Evolutionary conservation across 1,284 basidiomycete species (phyloP).

Genomic region (Baeospora myosura): DNA sequence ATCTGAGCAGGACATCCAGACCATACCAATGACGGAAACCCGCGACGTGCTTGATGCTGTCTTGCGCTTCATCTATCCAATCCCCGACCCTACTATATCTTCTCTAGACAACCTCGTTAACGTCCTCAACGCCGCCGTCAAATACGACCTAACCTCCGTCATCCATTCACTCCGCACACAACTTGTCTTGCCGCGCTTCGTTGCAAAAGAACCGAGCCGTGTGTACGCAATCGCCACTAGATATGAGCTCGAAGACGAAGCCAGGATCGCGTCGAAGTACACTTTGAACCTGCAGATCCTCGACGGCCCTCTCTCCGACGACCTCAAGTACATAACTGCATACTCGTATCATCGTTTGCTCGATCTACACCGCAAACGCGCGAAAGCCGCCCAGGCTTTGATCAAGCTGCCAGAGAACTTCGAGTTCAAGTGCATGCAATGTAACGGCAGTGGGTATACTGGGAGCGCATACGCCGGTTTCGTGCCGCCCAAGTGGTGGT

Average conservation of each 20-base stretch:
- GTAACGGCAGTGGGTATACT: too few species aligned
- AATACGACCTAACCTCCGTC: conserved; percentile 53
- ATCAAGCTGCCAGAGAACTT: too few species aligned
- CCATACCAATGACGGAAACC: conserved; percentile 50
- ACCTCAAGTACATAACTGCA: conserved; percentile 43
- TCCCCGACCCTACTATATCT: conserved; percentile 35
- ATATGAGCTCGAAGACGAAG: conserved; percentile 53
- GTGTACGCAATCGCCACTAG: conserved; percentile 66
- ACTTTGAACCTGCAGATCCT: conserved; percentile 51
- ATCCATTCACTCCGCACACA: conserved; percentile 40
- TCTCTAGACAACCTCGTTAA: conserved; percentile 46
- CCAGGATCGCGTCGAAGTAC: conserved; percentile 42
- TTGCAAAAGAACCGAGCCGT: conserved; percentile 41
- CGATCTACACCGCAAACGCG: conserved; percentile 41
- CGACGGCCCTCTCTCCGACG: conserved; percentile 36
- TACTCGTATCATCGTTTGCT: conserved; percentile 43
- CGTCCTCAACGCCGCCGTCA: conserved; percentile 48
- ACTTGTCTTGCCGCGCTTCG: conserved; percentile 44
- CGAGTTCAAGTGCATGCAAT: too few species aligned
- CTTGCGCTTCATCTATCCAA: conserved; percentile 49
- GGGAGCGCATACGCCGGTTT: too few species aligned
- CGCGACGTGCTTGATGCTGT: conserved; percentile 37
- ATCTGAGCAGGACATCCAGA: conserved; percentile 28
- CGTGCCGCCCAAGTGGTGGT: too few species aligned
- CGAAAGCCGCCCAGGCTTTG: too few species aligned